phyloP scores from a whole-genome alignment of 176 grass and related monocot species.

The Triticum turgidum region DNA sequence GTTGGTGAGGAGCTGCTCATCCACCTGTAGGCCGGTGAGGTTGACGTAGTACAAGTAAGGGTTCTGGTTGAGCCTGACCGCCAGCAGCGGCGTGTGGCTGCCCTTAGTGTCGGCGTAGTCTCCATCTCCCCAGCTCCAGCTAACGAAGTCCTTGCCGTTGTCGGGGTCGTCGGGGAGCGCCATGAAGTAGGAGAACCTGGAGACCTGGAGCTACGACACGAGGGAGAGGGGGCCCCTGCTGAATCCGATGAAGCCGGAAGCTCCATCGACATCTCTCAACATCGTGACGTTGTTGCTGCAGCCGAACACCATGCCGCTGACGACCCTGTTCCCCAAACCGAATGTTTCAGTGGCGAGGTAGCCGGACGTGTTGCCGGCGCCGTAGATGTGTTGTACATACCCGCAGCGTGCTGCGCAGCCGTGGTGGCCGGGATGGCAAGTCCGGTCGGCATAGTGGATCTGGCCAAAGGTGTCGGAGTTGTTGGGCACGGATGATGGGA shows the following conservation, averaged over 20 bases:
- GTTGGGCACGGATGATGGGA: too few species aligned
- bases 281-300: neutral
- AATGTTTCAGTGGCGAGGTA: neutral
- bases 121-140: neutral
- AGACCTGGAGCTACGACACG: too few species aligned
- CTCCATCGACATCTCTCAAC: neutral
- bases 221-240: too few species aligned
- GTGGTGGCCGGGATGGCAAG: neutral
- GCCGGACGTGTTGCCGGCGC: neutral
- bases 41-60: neutral
- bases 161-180: neutral
- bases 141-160: neutral
- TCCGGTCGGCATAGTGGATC: neutral
- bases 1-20: neutral
- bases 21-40: neutral
- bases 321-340: neutral
- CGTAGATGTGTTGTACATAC: neutral
- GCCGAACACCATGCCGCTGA: neutral
- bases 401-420: neutral
- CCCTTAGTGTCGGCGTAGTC: too few species aligned
- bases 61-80: neutral
- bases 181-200: too few species aligned
- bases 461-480: too few species aligned
- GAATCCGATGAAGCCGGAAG: too few species aligned
- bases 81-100: neutral